Conservation (phyloP, 2,329 filamentous ascomycete species). For the Nothopassalora personata region DNA sequence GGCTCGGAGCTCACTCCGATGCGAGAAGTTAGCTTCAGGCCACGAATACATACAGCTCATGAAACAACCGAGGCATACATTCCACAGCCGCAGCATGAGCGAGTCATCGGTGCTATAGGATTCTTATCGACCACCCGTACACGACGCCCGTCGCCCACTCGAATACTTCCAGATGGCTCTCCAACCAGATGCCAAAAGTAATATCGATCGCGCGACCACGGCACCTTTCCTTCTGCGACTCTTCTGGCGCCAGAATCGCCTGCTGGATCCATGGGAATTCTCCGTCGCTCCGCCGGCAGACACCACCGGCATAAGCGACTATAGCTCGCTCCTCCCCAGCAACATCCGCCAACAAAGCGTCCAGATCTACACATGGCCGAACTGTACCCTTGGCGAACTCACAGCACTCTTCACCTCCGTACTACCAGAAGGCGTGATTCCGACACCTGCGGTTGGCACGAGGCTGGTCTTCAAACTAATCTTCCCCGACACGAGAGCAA, state of each 20-base stretch:
- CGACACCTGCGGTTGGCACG: conserved; percentile 70
- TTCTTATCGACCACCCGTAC: neutral
- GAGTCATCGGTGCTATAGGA: neutral
- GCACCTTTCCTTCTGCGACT: conserved; percentile 81
- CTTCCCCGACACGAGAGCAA: conserved; percentile 64
- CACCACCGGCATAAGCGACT: conserved; percentile 26
- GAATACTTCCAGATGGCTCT: conserved; percentile 28
- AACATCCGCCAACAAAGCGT: conserved; percentile 40
- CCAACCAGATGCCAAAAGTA: conserved; percentile 32
- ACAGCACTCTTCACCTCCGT: conserved; percentile 68
- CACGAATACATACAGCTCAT: neutral
- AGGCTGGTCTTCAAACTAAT: conserved; percentile 83
- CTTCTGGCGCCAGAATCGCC: conserved; percentile 70
- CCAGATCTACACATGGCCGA: conserved; percentile 80
- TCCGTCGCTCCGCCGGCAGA: conserved; percentile 42
- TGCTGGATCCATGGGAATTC: conserved; percentile 73
- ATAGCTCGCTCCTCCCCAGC: conserved; percentile 55
- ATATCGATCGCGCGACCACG: conserved; percentile 63
- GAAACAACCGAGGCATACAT: neutral
- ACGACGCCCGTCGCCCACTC: neutral
- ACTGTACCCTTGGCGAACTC: conserved; percentile 75
- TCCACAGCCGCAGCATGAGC: neutral
- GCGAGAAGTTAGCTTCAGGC: neutral
- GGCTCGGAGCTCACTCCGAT: neutral
- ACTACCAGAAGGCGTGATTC: conserved; percentile 60